Evolutionary conservation across 2,329 filamentous ascomycete species (phyloP).

Genomic region (Cordyceps militaris): DNA sequence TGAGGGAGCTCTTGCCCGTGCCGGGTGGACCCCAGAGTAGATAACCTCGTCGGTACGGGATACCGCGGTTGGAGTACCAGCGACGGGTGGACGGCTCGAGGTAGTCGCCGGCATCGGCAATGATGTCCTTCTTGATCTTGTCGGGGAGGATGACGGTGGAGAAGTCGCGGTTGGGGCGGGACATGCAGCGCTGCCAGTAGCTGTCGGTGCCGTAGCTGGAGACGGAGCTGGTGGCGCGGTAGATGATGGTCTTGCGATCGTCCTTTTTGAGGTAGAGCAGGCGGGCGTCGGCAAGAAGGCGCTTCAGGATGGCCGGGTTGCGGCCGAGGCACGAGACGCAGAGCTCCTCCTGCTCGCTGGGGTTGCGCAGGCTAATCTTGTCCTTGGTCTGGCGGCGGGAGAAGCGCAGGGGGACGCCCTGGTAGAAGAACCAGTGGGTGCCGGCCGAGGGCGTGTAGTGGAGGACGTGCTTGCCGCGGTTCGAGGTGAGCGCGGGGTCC

Average conservation of each 20-base stretch:
- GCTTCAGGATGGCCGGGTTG: slow-evolving; percentile 53
- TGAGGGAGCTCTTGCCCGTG: slow-evolving; percentile 70
- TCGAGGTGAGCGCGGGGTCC: not conserved
- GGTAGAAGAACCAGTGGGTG: slow-evolving; percentile 62
- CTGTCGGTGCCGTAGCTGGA: slow-evolving; percentile 32
- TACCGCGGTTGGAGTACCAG: slow-evolving; percentile 82
- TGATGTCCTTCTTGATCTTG: slow-evolving; percentile 49
- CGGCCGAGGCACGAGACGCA: slow-evolving; percentile 56
- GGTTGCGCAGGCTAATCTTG: slow-evolving; percentile 29
- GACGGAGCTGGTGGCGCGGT: slow-evolving; percentile 45
- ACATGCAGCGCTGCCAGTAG: slow-evolving; percentile 56
- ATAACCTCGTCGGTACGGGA: slow-evolving; percentile 80
- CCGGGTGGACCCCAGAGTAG: slow-evolving; percentile 75
- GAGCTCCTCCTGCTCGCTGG: slow-evolving; percentile 52
- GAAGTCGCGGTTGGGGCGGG: slow-evolving; percentile 52
- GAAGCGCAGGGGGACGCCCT: slow-evolving; percentile 50
- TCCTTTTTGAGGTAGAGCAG: slow-evolving; percentile 49
- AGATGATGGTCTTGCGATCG: slow-evolving; percentile 57
- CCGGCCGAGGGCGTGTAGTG: slow-evolving; percentile 63
- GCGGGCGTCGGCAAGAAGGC: slow-evolving; percentile 53
- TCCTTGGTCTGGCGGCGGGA: slow-evolving; percentile 43
- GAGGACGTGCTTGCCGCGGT: slow-evolving; percentile 38
- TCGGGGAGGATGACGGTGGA: slow-evolving; percentile 60
- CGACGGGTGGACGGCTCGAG: slow-evolving; percentile 54
- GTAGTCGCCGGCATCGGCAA: slow-evolving; percentile 57